These are phyloP conservation scores for Fusarium drepaniforme DNA, from an alignment of 2,329 filamentous ascomycete genomes.

Conservation along the genomic window DNA sequence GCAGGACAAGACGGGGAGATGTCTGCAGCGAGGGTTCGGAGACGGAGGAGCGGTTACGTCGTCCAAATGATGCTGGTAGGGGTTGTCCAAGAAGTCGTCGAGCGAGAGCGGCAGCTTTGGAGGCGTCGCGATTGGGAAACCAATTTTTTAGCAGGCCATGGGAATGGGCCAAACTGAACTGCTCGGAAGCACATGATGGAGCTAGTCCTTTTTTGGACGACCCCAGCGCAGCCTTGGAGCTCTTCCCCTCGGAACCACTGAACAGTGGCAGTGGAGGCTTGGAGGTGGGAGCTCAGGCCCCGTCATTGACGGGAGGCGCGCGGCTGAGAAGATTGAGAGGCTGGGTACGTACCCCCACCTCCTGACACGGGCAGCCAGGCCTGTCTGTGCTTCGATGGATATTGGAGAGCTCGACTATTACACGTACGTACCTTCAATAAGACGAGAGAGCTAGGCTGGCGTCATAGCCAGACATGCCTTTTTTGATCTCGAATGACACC, in stretches of 20 bases:
- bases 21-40: constrained; percentile 5
- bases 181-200: constrained; percentile 41
- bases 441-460: constrained; percentile 33
- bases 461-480: constrained; percentile 27
- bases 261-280: constrained; percentile 2
- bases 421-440: constrained; percentile 27
- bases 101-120: constrained; percentile 40
- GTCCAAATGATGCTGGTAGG: constrained; percentile 31
- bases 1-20: constrained; percentile 14
- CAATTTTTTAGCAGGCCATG: constrained; percentile 44
- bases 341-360: constrained; percentile 40
- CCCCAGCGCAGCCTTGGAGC: constrained; percentile 26
- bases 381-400: not conserved
- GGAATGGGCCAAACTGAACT: constrained; percentile 7
- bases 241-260: constrained; percentile 3
- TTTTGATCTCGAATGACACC: constrained; percentile 10
- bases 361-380: constrained; percentile 19
- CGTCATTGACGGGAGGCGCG: not conserved
- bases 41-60: constrained; percentile 34
- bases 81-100: constrained; percentile 15
- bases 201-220: constrained; percentile 35
- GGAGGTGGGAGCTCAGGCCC: not conserved
- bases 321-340: constrained; percentile 17
- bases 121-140: constrained; percentile 43
- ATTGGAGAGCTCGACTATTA: constrained; percentile 24